Conservation (phyloP, 352 stramenopile genomes). For the Halophytophthora polymorphica region DNA sequence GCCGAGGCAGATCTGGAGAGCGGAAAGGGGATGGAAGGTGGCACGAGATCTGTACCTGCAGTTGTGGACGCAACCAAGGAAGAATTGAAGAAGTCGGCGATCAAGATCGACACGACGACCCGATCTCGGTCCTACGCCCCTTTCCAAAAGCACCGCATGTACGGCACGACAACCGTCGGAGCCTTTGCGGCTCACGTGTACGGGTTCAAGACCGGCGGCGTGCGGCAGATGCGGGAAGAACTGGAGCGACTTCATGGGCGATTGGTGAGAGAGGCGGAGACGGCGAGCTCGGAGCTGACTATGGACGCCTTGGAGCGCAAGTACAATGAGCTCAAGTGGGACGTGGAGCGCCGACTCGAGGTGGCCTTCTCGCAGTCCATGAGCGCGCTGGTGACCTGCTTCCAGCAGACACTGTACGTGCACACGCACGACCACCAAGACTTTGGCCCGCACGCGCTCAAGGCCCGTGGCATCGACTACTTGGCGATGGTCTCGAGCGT, state of each 20-base stretch:
- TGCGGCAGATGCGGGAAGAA: conserved; percentile 73
- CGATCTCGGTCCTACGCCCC: conserved; percentile 13
- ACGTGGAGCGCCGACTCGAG: conserved; percentile 78
- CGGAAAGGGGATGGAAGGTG: conserved; percentile 3
- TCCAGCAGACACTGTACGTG: conserved; percentile 82
- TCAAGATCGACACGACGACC: conserved; percentile 15
- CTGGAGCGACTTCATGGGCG: conserved; percentile 48
- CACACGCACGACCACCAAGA: conserved; percentile 56
- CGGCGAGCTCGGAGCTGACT: conserved; percentile 60
- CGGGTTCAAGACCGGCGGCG: conserved; percentile 71
- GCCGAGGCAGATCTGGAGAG: conserved; percentile 16
- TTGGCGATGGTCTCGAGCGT: conserved; percentile 64
- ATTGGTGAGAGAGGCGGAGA: conserved; percentile 52
- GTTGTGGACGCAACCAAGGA: neutral
- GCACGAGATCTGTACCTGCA: too few species aligned
- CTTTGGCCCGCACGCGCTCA: conserved; percentile 32
- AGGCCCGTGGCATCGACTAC: conserved; percentile 51
- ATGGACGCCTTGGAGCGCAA: conserved; percentile 72
- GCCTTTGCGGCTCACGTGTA: conserved; percentile 85
- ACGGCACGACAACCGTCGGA: conserved; percentile 76
- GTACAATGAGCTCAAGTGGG: conserved; percentile 81
- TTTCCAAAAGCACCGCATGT: conserved; percentile 65
- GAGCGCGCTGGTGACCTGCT: conserved; percentile 80
- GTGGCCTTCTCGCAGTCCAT: conserved; percentile 82
- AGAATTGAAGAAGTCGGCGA: conserved; percentile 11